phyloP scores from a whole-genome alignment of 768 basidiomycete genomes.

The Suillus weaverae region DNA sequence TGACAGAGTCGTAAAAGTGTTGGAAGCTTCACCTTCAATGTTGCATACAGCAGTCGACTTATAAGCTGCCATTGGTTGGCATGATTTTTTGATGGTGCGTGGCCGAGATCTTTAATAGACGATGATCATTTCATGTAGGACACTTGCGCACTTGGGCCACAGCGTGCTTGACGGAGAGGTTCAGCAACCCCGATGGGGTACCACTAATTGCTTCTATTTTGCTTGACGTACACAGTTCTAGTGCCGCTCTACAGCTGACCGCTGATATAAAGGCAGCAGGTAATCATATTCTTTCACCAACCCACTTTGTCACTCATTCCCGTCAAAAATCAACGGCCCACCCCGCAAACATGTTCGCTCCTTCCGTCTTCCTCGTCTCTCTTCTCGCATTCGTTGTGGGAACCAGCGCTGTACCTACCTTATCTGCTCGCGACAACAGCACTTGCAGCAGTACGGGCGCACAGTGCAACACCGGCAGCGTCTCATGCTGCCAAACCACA shows the following conservation, averaged over 20 bases:
- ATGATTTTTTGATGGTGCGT: neutral
- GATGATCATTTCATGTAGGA: neutral
- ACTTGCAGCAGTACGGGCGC: slow-evolving; percentile 3
- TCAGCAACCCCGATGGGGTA: neutral
- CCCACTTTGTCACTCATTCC: neutral
- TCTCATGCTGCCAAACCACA: slow-evolving; percentile 33
- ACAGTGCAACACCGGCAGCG: slow-evolving; percentile 30
- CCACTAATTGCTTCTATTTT: neutral
- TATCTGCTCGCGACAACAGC: slow-evolving; percentile 7
- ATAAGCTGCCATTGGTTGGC: neutral
- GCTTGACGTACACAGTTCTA: neutral
- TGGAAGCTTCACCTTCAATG: neutral
- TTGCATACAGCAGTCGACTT: neutral
- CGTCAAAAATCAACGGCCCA: neutral
- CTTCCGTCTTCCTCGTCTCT: neutral
- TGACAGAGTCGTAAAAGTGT: neutral
- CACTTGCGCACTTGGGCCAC: neutral
- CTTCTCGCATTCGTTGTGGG: slow-evolving; percentile 5
- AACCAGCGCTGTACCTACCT: neutral
- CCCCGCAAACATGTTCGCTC: neutral
- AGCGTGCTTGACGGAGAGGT: neutral
- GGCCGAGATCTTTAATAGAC: neutral
- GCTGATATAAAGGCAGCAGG: neutral
- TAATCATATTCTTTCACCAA: neutral
- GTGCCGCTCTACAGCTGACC: neutral